Conservation (phyloP, 257 asterid species). For the Ajuga chamaepitys region DNA sequence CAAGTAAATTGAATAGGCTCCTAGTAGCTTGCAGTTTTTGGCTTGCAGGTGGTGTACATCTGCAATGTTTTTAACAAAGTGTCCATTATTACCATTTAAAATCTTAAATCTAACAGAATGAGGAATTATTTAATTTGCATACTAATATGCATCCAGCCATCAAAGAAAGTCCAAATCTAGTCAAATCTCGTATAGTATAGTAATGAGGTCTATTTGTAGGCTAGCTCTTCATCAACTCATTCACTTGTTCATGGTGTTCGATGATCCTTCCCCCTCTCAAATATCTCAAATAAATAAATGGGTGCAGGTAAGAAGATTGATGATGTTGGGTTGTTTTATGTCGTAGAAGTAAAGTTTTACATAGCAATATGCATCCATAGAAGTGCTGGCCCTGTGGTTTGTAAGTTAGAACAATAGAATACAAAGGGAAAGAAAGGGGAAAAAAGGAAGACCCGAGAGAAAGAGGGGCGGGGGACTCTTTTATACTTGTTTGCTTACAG, state of each 20-base stretch:
- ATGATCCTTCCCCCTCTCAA: neutral
- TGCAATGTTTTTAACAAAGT: constrained; percentile 3
- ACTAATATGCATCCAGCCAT: too few relatives aligned
- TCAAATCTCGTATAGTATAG: too few relatives aligned
- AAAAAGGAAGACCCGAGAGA: neutral
- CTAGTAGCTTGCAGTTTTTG: neutral
- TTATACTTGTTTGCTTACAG: neutral
- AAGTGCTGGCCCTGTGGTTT: neutral
- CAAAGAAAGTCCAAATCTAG: too few relatives aligned
- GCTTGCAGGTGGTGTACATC: constrained; percentile 8
- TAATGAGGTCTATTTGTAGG: too few relatives aligned
- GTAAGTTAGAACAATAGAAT: neutral
- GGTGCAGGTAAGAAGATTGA: neutral
- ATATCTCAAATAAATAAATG: neutral
- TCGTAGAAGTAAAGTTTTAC: neutral
- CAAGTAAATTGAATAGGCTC: constrained; percentile 3
- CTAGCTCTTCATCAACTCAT: too few relatives aligned
- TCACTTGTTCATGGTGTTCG: too few relatives aligned
- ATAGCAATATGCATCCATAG: neutral
- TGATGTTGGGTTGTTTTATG: neutral
- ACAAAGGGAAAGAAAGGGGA: too few relatives aligned
- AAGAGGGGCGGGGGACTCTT: neutral
- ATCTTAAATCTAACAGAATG: too few relatives aligned
- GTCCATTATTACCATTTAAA: neutral
- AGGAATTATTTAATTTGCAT: too few relatives aligned